Evolutionary conservation across 345 rosid species (phyloP), one percentile per base, ranked within the genome.

Genomic region (Gossypium longicalyx): DNA sequence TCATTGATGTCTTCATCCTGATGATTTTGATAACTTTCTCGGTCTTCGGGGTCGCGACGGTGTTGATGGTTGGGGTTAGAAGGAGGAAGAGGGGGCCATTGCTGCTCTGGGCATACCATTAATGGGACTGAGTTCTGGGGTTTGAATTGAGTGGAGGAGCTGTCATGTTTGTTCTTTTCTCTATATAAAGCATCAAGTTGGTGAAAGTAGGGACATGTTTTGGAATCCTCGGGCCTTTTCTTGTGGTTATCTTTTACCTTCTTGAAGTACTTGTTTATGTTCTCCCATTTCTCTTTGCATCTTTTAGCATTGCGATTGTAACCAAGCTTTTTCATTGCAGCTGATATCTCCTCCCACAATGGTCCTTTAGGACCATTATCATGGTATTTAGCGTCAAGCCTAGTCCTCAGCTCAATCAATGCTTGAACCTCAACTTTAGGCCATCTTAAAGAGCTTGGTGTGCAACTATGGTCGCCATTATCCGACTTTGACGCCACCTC

Each of bases 221-320:
- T 90, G 11, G 95, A 90, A 74, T 88, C 95, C 74, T 88, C 86
- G 2, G 90, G 91, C 67, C 95, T 85, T 81, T 79, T 87, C 80
- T 84, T 88, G 86, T 81, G 87, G 81, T 89, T 88, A 72, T 90
- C 95, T 70, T 88, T 88, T 54, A 88, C 95, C 78, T 89, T 90
- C 88, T 90, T 90, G 87, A 87, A 90, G 72, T 90, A 90, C 75
- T 90, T 90, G 85, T 90, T 90, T 3, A 90, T 90, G 82, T 90
- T 90, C 74, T 90, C 95, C 95, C 91, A 90, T 69, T 90, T 90
- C 81, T 90, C 95, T 73, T 90, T 90, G 86, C 95, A 90, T 73
- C 90, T 83, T 75, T 90, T 90, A 9, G 95, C 76, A 81, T 70
- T 90, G 16, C 95, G 73, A 63, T 85, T 85, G 84, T 88, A 88